phyloP scores from a whole-genome alignment of 495 filamentous ascomycete genomes.

The Darksidea phi region DNA sequence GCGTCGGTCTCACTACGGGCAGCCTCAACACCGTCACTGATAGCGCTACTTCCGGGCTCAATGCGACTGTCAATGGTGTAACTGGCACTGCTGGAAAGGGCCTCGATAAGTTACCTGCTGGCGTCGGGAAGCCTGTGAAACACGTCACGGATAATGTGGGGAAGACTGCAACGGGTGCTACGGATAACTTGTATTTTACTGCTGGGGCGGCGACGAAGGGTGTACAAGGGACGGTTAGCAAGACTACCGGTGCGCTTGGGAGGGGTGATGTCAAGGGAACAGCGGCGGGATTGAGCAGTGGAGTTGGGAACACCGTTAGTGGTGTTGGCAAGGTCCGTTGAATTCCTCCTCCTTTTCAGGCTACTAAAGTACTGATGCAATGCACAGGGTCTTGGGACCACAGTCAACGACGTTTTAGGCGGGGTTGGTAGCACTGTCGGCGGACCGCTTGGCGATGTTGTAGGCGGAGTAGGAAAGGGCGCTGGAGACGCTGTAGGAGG shows the following conservation, averaged over 20 bases:
- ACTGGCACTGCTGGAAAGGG: constrained; percentile 27
- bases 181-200: constrained; percentile 32
- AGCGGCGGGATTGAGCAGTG: constrained; percentile 18
- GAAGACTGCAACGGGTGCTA: constrained; percentile 28
- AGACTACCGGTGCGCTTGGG: constrained; percentile 33
- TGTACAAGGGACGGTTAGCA: constrained; percentile 28
- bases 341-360: not conserved
- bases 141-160: constrained; percentile 33
- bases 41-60: constrained; percentile 20
- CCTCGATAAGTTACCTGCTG: constrained; percentile 28
- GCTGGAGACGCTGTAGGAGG: constrained; percentile 25
- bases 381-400: constrained; percentile 31
- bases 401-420: constrained; percentile 20
- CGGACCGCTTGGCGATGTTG: constrained; percentile 29
- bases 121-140: constrained; percentile 35
- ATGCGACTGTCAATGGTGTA: constrained; percentile 22
- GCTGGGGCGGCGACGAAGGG: constrained; percentile 33
- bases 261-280: constrained; percentile 33
- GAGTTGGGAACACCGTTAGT: constrained; percentile 33
- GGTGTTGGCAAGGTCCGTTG: constrained; percentile 28
- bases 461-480: constrained; percentile 29
- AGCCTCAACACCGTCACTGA: constrained; percentile 25
- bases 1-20: constrained; percentile 23
- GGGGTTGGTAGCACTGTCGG: constrained; percentile 30
- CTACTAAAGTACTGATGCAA: not conserved